Percentiles rank a stretch among this genome's conserved stretches.
Evolutionary conservation across 192 early-diverging fungal genomes (phyloP).

Genomic region (Haplosporangium gracile): DNA sequence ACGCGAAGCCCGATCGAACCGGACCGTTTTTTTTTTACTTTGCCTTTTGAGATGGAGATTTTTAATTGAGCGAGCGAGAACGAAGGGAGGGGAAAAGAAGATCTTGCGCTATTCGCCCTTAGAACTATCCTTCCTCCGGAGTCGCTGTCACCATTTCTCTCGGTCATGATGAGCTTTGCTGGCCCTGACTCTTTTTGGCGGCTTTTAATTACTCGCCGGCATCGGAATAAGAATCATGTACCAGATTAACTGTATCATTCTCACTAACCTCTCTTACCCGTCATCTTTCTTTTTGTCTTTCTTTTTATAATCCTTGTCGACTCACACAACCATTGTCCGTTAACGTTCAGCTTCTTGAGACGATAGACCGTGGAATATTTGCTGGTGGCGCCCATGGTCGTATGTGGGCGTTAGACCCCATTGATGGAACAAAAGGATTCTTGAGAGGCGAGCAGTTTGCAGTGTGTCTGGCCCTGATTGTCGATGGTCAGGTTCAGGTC

Average conservation of each 20-base stretch:
- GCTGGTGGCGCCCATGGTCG: conserved; percentile 82
- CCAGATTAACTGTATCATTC: neutral
- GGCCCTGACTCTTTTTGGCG: neutral
- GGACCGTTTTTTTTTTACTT: neutral
- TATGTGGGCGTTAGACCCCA: conserved; percentile 88
- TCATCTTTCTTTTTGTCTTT: neutral
- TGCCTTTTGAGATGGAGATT: neutral
- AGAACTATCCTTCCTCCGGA: neutral
- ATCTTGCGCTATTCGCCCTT: neutral
- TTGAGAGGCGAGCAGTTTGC: conserved; percentile 98
- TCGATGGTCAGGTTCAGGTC: conserved; percentile 89
- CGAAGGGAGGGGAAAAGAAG: neutral
- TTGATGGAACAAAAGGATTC: conserved; percentile 99
- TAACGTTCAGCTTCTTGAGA: conserved; percentile 71
- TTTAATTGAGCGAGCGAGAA: neutral
- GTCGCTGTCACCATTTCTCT: conserved; percentile 29
- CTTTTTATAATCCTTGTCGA: neutral
- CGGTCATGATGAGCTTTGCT: conserved; percentile 26
- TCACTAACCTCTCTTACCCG: neutral
- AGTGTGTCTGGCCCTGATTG: conserved; percentile 93
- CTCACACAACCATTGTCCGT: neutral
- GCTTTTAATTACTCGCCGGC: neutral
- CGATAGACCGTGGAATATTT: conserved; percentile 94
- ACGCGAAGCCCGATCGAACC: neutral
- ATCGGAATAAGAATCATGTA: neutral